These are phyloP conservation scores for Aspergillus versicolor DNA, from an alignment of 2,329 filamentous ascomycete species.

Conservation along the genomic window DNA sequence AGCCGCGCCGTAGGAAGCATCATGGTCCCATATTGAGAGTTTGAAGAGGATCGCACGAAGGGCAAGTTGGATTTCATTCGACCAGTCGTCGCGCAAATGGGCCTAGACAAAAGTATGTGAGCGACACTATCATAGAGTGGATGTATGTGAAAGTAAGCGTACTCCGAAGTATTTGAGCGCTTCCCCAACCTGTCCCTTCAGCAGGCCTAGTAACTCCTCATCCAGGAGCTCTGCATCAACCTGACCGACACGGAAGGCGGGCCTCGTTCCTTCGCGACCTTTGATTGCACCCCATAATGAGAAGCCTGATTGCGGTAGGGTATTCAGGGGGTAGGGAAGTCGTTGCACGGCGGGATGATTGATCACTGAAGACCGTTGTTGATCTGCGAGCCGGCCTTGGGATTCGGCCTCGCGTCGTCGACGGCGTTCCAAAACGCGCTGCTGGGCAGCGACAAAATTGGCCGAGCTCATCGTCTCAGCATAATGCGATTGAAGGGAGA, in stretches of 20 bases:
- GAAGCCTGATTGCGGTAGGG: slow-evolving; percentile 46
- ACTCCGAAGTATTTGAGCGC: slow-evolving; percentile 83
- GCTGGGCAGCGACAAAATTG: slow-evolving; percentile 86
- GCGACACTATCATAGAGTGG: neutral
- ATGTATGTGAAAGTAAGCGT: slow-evolving; percentile 10
- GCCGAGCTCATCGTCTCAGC: slow-evolving; percentile 53
- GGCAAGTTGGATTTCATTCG: slow-evolving; percentile 75
- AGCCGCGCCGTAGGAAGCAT: slow-evolving; percentile 89
- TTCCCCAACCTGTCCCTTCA: slow-evolving; percentile 83
- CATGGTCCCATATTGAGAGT: slow-evolving; percentile 92
- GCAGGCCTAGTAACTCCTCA: slow-evolving; percentile 82
- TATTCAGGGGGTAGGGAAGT: slow-evolving; percentile 63
- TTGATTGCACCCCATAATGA: slow-evolving; percentile 68
- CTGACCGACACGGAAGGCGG: slow-evolving; percentile 90
- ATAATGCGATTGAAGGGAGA: slow-evolving; percentile 25
- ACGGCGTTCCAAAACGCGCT: slow-evolving; percentile 79
- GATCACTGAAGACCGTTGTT: slow-evolving; percentile 47
- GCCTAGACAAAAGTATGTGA: slow-evolving; percentile 31
- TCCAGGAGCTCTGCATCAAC: slow-evolving; percentile 94
- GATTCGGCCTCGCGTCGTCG: slow-evolving; percentile 69
- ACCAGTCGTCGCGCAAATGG: slow-evolving; percentile 81
- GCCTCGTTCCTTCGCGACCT: slow-evolving; percentile 74
- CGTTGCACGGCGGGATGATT: slow-evolving; percentile 57
- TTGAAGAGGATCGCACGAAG: slow-evolving; percentile 86
- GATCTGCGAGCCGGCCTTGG: slow-evolving; percentile 53